Percentiles rank a stretch among this genome's conserved stretches.
phyloP scores from a whole-genome alignment of 140 eudicot genomes.

The Senecio squalidus region DNA sequence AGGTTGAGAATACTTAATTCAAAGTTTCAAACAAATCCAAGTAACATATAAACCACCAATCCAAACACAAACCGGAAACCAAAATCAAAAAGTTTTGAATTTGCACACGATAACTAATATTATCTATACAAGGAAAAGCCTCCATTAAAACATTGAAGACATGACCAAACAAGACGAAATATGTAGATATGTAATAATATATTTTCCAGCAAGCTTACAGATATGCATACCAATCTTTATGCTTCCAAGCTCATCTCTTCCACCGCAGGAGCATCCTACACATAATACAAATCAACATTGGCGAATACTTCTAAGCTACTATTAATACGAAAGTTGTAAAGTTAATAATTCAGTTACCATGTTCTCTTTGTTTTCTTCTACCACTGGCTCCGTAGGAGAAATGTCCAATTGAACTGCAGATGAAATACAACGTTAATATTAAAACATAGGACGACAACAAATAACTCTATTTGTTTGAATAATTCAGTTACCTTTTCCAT shows the following conservation, averaged over 20 bases:
- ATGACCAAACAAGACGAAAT: slow-evolving; percentile 30
- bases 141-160: slow-evolving; percentile 38
- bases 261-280: slow-evolving; percentile 44
- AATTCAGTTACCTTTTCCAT: slow-evolving; percentile 38
- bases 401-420: slow-evolving; percentile 34
- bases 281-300: not conserved
- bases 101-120: slow-evolving; percentile 34
- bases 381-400: slow-evolving; percentile 25
- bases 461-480: not conserved
- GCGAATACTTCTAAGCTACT: not conserved
- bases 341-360: slow-evolving; percentile 34
- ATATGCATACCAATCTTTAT: slow-evolving; percentile 24
- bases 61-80: slow-evolving; percentile 15
- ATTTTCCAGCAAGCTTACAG: slow-evolving; percentile 22
- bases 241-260: slow-evolving; percentile 47
- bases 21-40: not conserved
- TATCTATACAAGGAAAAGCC: slow-evolving; percentile 54
- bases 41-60: slow-evolving; percentile 5
- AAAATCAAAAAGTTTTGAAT: slow-evolving; percentile 6
- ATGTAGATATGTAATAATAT: slow-evolving; percentile 6
- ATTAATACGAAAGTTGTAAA: not conserved
- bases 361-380: slow-evolving; percentile 78
- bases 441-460: not conserved
- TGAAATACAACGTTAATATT: not conserved
- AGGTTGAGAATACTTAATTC: not conserved